Evolutionary conservation across 257 asterid species (phyloP).

Genomic region (Mitragyna speciosa): DNA sequence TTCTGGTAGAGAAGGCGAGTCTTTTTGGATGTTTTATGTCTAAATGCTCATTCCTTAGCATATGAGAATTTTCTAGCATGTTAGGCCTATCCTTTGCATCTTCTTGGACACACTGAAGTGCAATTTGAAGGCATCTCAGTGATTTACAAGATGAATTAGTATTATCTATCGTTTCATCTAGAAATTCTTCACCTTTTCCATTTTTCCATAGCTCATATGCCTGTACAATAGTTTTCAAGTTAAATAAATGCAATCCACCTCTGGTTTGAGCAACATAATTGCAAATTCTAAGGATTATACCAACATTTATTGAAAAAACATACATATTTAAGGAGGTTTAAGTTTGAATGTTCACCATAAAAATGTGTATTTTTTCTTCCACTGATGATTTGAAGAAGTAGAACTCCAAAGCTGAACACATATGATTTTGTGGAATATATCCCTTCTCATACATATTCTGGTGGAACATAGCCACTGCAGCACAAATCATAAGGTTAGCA

Average conservation of each 20-base stretch:
- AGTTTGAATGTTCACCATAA: neutral
- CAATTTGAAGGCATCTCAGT: constrained; percentile 37
- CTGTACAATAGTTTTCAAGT: constrained; percentile 21
- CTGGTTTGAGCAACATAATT: neutral
- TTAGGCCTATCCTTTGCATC: constrained; percentile 37
- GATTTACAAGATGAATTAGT: constrained; percentile 19
- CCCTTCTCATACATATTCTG: constrained; percentile 41
- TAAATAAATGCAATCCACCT: neutral
- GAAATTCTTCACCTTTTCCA: constrained; percentile 21
- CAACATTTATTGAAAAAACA: constrained; percentile 3
- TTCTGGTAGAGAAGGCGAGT: constrained; percentile 33
- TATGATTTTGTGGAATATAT: constrained; percentile 41
- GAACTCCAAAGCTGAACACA: constrained; percentile 39
- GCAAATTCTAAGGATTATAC: neutral
- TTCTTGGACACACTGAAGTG: constrained; percentile 44
- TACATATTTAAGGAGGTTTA: constrained; percentile 37
- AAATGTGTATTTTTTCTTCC: neutral
- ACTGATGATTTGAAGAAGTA: constrained; percentile 3
- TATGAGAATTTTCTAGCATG: constrained; percentile 42
- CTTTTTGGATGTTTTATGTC: constrained; percentile 23
- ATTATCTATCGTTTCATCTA: constrained; percentile 33
- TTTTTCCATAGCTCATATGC: constrained; percentile 40
- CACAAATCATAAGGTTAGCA: too few species aligned
- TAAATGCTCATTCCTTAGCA: constrained; percentile 30
- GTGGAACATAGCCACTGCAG: constrained; percentile 43